These are phyloP conservation scores for Aspergillus unguis DNA, from an alignment of 2,329 filamentous ascomycete genomes.

Conservation along the genomic window DNA sequence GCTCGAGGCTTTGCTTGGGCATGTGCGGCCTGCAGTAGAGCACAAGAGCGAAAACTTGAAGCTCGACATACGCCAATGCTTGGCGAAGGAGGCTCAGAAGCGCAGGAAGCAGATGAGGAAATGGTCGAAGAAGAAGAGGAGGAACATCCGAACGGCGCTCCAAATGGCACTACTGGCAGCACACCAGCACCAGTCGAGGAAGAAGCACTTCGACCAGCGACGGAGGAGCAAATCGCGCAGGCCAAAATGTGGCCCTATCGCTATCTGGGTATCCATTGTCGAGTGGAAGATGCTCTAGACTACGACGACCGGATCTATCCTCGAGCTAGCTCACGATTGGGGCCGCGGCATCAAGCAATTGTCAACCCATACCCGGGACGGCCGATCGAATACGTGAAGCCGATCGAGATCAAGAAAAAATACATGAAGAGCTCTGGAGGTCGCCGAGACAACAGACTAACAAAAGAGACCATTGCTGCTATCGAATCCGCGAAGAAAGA, in stretches of 20 bases:
- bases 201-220: conserved; percentile 60
- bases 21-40: conserved; percentile 90
- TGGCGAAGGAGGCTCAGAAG: conserved; percentile 51
- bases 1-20: conserved; percentile 98
- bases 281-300: conserved; percentile 90
- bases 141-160: conserved; percentile 57
- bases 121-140: conserved; percentile 69
- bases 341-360: conserved; percentile 85
- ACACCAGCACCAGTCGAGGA: conserved; percentile 58
- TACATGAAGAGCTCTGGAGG: conserved; percentile 59
- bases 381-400: conserved; percentile 86
- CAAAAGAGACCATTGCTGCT: conserved; percentile 75
- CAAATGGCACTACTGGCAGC: conserved; percentile 59
- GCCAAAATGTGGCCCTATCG: conserved; percentile 95
- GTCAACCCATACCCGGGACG: conserved; percentile 81
- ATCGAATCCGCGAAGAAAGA: conserved; percentile 77
- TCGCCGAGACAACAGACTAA: conserved; percentile 72
- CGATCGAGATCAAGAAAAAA: conserved; percentile 78
- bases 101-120: conserved; percentile 60
- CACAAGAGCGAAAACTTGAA: conserved; percentile 90
- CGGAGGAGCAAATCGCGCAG: conserved; percentile 84
- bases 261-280: conserved; percentile 92
- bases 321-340: conserved; percentile 85
- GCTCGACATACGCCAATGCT: conserved; percentile 79
- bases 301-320: conserved; percentile 98